Evolutionary conservation across 257 asterid genomes (phyloP).

Genomic region (Nicotiana benthamiana): DNA sequence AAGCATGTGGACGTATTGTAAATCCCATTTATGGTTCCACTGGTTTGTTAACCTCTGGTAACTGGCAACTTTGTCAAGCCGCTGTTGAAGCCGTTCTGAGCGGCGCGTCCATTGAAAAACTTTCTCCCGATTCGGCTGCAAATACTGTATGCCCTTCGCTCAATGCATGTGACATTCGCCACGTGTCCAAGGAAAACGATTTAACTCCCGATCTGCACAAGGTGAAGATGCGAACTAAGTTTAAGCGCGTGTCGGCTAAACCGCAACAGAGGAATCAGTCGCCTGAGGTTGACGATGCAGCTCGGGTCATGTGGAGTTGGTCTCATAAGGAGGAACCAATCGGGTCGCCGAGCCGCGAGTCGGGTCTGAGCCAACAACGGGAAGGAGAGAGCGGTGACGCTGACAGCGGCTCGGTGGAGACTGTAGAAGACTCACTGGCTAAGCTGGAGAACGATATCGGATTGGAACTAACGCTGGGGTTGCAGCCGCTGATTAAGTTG

Average conservation of each 20-base stretch:
- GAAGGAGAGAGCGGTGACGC: slow-evolving; percentile 1
- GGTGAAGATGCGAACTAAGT: slow-evolving; percentile 10
- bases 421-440: slow-evolving; percentile 12
- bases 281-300: slow-evolving; percentile 29
- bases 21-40: slow-evolving; percentile 35
- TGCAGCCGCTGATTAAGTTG: slow-evolving; percentile 9
- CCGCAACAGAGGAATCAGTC: slow-evolving; percentile 17
- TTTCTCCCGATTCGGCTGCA: slow-evolving; percentile 26
- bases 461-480: slow-evolving; percentile 31
- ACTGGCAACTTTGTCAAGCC: slow-evolving; percentile 36
- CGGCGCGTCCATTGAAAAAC: slow-evolving; percentile 26
- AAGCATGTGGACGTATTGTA: slow-evolving; percentile 39
- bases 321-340: slow-evolving; percentile 4
- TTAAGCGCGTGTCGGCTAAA: slow-evolving; percentile 17
- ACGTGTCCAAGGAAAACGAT: slow-evolving; percentile 16
- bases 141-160: slow-evolving; percentile 18
- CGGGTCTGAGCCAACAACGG: slow-evolving; percentile 14
- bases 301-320: slow-evolving; percentile 43
- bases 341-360: slow-evolving; percentile 20
- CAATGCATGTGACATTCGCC: slow-evolving; percentile 33
- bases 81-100: slow-evolving; percentile 36
- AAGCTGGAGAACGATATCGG: slow-evolving; percentile 16
- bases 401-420: slow-evolving; percentile 18
- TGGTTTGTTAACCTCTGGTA: slow-evolving; percentile 34
- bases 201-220: slow-evolving; percentile 14